phyloP scores from a whole-genome alignment of 768 basidiomycete genomes.

The Phlebiopsis flavidoalba region DNA sequence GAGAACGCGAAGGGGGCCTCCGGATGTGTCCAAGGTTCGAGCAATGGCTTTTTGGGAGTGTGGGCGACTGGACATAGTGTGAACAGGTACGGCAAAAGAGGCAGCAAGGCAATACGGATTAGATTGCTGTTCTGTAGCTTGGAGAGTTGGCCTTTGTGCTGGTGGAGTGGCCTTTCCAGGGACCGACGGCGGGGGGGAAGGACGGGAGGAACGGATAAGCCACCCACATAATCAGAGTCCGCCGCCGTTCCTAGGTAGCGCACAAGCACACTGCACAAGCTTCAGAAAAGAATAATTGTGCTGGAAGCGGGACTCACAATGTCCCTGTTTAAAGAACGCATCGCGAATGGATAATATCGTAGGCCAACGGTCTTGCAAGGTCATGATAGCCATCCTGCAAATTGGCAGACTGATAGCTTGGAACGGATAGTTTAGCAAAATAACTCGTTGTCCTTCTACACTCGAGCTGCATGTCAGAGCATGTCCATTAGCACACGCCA shows the following conservation, averaged over 20 bases:
- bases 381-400: constrained; percentile 21
- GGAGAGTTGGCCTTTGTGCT: background rate
- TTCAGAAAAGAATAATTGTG: background rate
- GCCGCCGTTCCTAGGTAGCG: constrained; percentile 4
- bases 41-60: constrained; percentile 50
- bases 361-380: constrained; percentile 23
- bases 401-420: constrained; percentile 23
- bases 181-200: background rate
- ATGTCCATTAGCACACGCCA: background rate
- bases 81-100: constrained; percentile 30
- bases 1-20: constrained; percentile 54
- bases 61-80: constrained; percentile 45
- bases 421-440: background rate
- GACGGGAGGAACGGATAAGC: constrained; percentile 8
- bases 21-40: constrained; percentile 45
- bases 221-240: constrained; percentile 6
- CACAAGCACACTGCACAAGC: constrained; percentile 3
- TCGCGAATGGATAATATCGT: constrained; percentile 11
- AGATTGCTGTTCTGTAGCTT: background rate
- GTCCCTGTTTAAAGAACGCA: constrained; percentile 12
- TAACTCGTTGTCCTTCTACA: constrained; percentile 7
- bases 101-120: constrained; percentile 13
- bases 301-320: constrained; percentile 3
- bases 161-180: background rate
- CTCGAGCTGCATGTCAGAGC: too few species aligned